Evolutionary conservation across 257 asterid genomes (phyloP).

Genomic region (Fraxinus americana): DNA sequence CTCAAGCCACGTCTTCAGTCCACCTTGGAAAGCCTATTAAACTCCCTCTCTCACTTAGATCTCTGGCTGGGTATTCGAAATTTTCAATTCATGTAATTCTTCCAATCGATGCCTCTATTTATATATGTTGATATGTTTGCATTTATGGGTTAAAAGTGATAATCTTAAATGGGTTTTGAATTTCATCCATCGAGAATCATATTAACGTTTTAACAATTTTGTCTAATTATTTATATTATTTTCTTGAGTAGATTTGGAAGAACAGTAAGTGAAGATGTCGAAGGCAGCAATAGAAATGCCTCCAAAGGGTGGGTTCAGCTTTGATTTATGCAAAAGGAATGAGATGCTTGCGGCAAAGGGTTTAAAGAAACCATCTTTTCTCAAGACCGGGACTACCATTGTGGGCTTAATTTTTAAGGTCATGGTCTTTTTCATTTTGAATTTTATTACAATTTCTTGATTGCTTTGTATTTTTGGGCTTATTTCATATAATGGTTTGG

Average conservation of each 20-base stretch:
- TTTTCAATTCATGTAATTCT: neutral
- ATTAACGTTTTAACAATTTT: neutral
- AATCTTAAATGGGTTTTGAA: neutral
- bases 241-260: constrained; percentile 5
- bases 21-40: neutral
- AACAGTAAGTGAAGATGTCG: constrained; percentile 22
- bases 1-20: neutral
- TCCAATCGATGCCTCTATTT: neutral
- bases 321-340: constrained; percentile 86
- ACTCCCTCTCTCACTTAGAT: neutral
- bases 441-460: neutral
- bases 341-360: constrained; percentile 81
- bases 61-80: neutral
- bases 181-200: neutral
- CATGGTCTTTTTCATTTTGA: neutral
- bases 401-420: constrained; percentile 90
- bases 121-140: neutral
- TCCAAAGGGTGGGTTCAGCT: constrained; percentile 71
- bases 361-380: constrained; percentile 58
- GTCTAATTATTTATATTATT: neutral
- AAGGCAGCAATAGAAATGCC: constrained; percentile 33
- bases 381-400: constrained; percentile 94
- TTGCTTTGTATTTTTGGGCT: constrained; percentile 12
- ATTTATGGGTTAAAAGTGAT: neutral
- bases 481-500: neutral